phyloP scores from a whole-genome alignment of 2,329 filamentous ascomycete species.

The Cercospora beticola region DNA sequence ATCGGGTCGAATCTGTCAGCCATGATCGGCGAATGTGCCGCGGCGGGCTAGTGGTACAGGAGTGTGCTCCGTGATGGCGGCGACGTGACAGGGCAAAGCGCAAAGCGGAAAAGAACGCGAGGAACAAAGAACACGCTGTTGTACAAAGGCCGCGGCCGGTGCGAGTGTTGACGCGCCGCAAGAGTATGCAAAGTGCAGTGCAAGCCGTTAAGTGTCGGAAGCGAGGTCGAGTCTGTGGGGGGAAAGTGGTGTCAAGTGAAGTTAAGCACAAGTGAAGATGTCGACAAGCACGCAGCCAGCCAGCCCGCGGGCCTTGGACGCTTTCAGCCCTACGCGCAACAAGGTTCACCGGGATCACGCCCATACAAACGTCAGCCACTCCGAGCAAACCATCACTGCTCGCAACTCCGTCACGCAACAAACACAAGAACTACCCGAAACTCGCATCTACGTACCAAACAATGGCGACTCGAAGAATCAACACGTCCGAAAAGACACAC shows the following conservation, averaged over 20 bases:
- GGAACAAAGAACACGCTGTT: constrained; percentile 7
- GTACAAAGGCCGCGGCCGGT: neutral
- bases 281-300: neutral
- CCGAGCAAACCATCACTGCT: constrained; percentile 1
- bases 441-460: neutral
- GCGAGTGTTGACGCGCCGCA: neutral
- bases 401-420: neutral
- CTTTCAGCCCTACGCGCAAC: constrained; percentile 5
- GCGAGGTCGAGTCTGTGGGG: neutral
- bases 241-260: neutral
- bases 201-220: neutral
- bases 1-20: constrained; percentile 38
- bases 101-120: constrained; percentile 7
- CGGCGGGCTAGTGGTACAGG: constrained; percentile 7
- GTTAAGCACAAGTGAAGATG: constrained; percentile 2
- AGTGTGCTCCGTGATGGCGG: constrained; percentile 5
- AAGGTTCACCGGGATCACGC: neutral
- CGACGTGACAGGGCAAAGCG: constrained; percentile 8
- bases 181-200: neutral
- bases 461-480: constrained; percentile 71
- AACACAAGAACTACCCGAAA: constrained; percentile 26
- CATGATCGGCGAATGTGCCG: constrained; percentile 23
- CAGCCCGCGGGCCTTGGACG: neutral
- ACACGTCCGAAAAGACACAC: constrained; percentile 64
- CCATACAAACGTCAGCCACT: constrained; percentile 2